Evolutionary conservation across 2,329 filamentous ascomycete genomes (phyloP), one percentile per base, ranked within the genome.

Genomic region (Iodosphaeria phyllophila): DNA sequence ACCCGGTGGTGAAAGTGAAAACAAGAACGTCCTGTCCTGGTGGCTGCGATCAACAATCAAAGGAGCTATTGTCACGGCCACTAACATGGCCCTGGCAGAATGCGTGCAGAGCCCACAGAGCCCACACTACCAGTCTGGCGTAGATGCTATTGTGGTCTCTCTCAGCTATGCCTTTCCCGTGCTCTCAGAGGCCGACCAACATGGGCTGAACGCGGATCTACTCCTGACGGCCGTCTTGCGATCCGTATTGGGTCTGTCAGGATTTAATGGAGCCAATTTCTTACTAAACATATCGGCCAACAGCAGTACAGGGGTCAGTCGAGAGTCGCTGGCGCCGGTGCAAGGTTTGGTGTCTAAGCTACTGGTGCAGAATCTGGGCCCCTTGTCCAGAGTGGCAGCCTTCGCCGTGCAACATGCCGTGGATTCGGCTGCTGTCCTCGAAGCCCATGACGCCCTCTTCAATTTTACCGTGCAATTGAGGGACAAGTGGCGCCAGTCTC

Each of bases 101-200:
- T 44, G 46, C 10, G 14, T 5, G 11, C n/a, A 10, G 17, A 25
- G 17, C 8, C 36, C 42, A 11, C 43, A 49, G 21, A 54, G 58
- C 8, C 54, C 48, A 1, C 46, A 40, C 5, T 37, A 54, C 8
- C 58, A 55, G 0, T 48, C 50, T 6, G n/a, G n/a, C n/a, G n/a
- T n/a, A n/a, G 54, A 47, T 5, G 60, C 64, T 5, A 64, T 86
- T 16, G 64, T 73, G 0, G 58, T 89, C 37, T 72, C 78, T 0
- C 51, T 92, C 33, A 80, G 76, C 35, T 79, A 82, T 41, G 70
- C 70, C 1, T 84, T 91, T 35, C 72, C 75, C 3, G 55, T 76
- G 14, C 49, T 92, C 6, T 69, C 73, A 0, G 64, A 72, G 25
- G 45, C 51, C 4, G 60, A 74, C 29, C 61, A 62, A 33, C 47